phyloP scores from a whole-genome alignment of 2,329 filamentous ascomycete genomes.

The Gremmenia infestans region DNA sequence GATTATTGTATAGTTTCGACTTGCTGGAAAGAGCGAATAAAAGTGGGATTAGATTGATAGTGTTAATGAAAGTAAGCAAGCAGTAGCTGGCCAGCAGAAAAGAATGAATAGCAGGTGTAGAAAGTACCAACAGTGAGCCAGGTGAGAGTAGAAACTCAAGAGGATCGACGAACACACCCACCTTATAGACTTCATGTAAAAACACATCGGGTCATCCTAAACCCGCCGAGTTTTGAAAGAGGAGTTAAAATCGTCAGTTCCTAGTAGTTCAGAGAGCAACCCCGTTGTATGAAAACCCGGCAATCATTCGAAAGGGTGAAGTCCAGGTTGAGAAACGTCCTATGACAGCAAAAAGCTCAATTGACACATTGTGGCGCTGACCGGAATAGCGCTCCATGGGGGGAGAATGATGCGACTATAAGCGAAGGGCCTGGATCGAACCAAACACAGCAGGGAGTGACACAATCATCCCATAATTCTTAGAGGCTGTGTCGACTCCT shows the following conservation, averaged over 20 bases:
- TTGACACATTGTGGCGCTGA: not conserved
- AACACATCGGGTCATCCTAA: slow-evolving; percentile 2
- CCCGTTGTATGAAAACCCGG: not conserved
- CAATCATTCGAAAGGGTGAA: not conserved
- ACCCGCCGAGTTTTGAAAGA: slow-evolving; percentile 1
- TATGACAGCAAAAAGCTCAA: not conserved
- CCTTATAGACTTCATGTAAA: slow-evolving; percentile 2
- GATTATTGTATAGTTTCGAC: not conserved
- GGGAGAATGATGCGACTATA: not conserved
- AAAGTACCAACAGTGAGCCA: not conserved
- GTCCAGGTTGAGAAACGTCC: not conserved
- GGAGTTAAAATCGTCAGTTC: not conserved
- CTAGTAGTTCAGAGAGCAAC: not conserved
- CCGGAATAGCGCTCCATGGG: not conserved
- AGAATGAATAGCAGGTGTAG: slow-evolving; percentile 7
- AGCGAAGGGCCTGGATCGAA: not conserved
- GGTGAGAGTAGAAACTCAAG: slow-evolving; percentile 3
- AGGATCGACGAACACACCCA: slow-evolving; percentile 3
- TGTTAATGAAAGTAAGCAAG: slow-evolving; percentile 9
- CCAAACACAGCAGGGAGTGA: slow-evolving; percentile 5
- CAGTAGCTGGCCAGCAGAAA: slow-evolving; percentile 16
- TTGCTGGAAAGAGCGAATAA: not conserved
- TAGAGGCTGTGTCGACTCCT: slow-evolving; percentile 10
- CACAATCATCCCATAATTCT: slow-evolving; percentile 1
- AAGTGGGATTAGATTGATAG: not conserved